Percentiles rank a stretch among this genome's conserved stretches.
Conservation (phyloP, 208 protist genomes). For the Crithidia acanthocephali region DNA sequence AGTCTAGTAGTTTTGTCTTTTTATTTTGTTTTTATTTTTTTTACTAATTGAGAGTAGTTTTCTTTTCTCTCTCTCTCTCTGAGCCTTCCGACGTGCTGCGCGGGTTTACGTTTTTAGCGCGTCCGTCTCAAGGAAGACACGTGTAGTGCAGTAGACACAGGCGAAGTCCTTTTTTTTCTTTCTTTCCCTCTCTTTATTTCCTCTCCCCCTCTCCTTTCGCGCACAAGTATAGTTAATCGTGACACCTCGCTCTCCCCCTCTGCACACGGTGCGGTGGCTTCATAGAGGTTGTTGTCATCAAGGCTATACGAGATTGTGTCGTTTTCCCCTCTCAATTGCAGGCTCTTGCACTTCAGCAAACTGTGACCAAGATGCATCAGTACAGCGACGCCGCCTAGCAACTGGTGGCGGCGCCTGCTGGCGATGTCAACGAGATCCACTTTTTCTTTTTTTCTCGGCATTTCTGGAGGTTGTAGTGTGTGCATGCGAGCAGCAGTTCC, state of each 20-base stretch:
- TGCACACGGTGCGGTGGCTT: slow-evolving; percentile 3
- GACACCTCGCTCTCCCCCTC: slow-evolving; percentile 24
- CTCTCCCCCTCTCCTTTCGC: too few species aligned
- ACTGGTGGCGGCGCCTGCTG: slow-evolving; percentile 41
- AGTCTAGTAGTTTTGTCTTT: not conserved
- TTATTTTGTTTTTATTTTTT: not conserved
- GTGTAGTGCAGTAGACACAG: not conserved
- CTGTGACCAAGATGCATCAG: slow-evolving; percentile 35
- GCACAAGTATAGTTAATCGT: slow-evolving; percentile 34
- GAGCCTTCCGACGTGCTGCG: too few species aligned
- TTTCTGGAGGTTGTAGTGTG: too few species aligned
- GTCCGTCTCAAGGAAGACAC: not conserved
- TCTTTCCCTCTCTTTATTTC: not conserved
- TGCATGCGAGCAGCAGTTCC: too few species aligned
- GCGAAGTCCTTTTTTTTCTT: not conserved
- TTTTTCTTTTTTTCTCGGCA: not conserved
- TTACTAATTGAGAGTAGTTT: not conserved
- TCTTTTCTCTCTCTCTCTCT: not conserved
- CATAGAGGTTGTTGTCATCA: slow-evolving; percentile 38
- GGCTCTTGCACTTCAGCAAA: too few species aligned
- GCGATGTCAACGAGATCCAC: slow-evolving; percentile 37
- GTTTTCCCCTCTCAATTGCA: not conserved
- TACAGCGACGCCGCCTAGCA: slow-evolving; percentile 36
- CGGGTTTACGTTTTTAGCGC: too few species aligned
- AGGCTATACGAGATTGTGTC: slow-evolving; percentile 24